These are phyloP conservation scores for Rhododendron ferrugineum DNA, from an alignment of 148 eudicot genomes.

Conservation along the genomic window DNA sequence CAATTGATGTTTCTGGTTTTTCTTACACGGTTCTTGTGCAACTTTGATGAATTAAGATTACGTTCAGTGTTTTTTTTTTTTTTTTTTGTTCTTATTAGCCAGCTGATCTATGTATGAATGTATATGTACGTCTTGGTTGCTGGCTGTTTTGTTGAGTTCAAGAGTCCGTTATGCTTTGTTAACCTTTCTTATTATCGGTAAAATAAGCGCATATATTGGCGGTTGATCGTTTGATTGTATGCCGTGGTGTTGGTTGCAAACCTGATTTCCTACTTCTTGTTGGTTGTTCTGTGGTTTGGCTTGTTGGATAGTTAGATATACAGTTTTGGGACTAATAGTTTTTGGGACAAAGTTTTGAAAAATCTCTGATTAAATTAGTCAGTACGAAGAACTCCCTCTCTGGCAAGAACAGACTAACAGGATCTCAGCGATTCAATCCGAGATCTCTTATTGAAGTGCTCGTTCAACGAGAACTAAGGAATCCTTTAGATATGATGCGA, in stretches of 20 bases:
- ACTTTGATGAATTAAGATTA: neutral
- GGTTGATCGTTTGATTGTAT: neutral
- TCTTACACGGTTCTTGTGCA: constrained; percentile 1
- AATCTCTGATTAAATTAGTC: neutral
- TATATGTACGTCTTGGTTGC: neutral
- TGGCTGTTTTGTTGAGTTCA: neutral
- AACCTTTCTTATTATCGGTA: neutral
- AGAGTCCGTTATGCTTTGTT: neutral
- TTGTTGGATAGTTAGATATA: neutral
- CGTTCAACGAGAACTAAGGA: too few relatives aligned
- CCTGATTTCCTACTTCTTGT: neutral
- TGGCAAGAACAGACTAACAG: too few relatives aligned
- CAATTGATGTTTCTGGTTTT: neutral
- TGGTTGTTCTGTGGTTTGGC: neutral
- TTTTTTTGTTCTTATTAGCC: neutral
- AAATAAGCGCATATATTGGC: neutral
- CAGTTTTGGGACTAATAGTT: neutral
- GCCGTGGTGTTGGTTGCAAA: neutral
- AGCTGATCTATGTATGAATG: neutral
- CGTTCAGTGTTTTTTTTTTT: too few relatives aligned
- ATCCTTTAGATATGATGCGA: too few relatives aligned
- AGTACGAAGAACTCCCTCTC: too few relatives aligned
- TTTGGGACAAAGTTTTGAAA: neutral
- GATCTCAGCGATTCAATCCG: too few relatives aligned
- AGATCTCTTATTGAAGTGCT: too few relatives aligned